These are phyloP conservation scores for Penicillium capsulatum DNA, from an alignment of 2,329 filamentous ascomycete species.

Conservation along the genomic window DNA sequence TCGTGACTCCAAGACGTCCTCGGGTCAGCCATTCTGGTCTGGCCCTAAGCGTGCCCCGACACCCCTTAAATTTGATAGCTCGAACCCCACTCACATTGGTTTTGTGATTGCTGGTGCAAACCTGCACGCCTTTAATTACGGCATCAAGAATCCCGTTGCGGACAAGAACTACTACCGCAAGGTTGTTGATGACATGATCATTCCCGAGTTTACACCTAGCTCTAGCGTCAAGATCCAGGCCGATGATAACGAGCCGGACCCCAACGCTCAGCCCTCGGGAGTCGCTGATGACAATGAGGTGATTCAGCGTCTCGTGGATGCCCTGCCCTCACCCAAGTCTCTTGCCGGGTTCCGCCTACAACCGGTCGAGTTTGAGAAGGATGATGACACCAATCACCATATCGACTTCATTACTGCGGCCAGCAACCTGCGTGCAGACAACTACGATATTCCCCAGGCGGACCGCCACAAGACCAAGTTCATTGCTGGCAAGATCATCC, in stretches of 20 bases:
- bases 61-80: slow-evolving; percentile 78
- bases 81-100: slow-evolving; percentile 78
- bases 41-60: slow-evolving; percentile 95
- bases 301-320: slow-evolving; percentile 65
- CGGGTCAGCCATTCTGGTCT: slow-evolving; percentile 92
- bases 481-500: slow-evolving; percentile 99
- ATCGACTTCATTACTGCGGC: slow-evolving; percentile 98
- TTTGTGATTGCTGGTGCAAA: slow-evolving; percentile 88
- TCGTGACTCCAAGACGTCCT: slow-evolving; percentile 83
- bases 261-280: slow-evolving; percentile 61
- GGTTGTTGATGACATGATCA: slow-evolving; percentile 85
- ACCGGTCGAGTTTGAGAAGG: slow-evolving; percentile 97
- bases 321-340: slow-evolving; percentile 72
- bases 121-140: slow-evolving; percentile 96
- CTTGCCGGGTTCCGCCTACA: slow-evolving; percentile 83
- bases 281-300: slow-evolving; percentile 69
- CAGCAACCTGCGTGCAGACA: slow-evolving; percentile 92
- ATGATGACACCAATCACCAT: slow-evolving; percentile 95
- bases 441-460: slow-evolving; percentile 92
- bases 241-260: slow-evolving; percentile 90
- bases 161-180: slow-evolving; percentile 69
- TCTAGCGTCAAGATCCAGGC: slow-evolving; percentile 94
- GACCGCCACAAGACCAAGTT: slow-evolving; percentile 99
- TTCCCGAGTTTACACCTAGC: slow-evolving; percentile 90
- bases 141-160: slow-evolving; percentile 77